These are phyloP conservation scores for Leishmania mexicana DNA, from an alignment of 208 protist genomes.

Conservation along the genomic window DNA sequence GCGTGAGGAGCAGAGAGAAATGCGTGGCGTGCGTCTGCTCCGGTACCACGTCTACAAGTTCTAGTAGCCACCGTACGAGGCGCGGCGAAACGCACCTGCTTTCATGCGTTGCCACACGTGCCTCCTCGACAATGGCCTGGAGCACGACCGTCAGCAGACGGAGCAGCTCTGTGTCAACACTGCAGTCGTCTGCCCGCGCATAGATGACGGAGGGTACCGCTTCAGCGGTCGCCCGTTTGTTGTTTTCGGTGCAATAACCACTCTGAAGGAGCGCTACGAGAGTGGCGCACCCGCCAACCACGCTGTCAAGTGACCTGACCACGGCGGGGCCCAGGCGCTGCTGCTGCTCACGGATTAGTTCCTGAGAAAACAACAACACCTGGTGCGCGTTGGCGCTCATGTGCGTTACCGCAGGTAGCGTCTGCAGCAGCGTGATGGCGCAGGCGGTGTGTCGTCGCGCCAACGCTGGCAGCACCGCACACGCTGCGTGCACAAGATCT, in stretches of 20 bases:
- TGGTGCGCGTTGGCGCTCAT: not conserved
- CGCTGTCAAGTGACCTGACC: not conserved
- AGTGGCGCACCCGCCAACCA: constrained; percentile 2
- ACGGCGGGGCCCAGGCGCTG: not conserved
- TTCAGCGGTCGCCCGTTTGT: not conserved
- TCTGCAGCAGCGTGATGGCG: constrained; percentile 6
- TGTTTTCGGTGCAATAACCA: not conserved
- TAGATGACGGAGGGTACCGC: not conserved
- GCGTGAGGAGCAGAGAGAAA: constrained; percentile 2
- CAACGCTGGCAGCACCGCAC: constrained; percentile 2
- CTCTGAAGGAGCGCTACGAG: constrained; percentile 13
- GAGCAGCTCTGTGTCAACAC: not conserved
- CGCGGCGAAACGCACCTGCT: not conserved
- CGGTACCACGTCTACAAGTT: not conserved
- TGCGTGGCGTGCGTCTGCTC: constrained; percentile 5
- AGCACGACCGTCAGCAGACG: not conserved
- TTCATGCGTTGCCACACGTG: constrained; percentile 4
- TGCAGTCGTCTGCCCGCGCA: not conserved
- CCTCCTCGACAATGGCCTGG: constrained; percentile 7
- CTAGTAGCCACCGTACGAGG: constrained; percentile 8
- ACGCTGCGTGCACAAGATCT: not conserved
- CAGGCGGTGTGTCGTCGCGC: constrained; percentile 6
- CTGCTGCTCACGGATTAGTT: not conserved
- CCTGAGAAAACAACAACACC: not conserved
- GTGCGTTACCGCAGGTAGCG: not conserved